Evolutionary conservation across 2,329 filamentous ascomycete genomes (phyloP).

Genomic region (Arthrobotrys iridis): DNA sequence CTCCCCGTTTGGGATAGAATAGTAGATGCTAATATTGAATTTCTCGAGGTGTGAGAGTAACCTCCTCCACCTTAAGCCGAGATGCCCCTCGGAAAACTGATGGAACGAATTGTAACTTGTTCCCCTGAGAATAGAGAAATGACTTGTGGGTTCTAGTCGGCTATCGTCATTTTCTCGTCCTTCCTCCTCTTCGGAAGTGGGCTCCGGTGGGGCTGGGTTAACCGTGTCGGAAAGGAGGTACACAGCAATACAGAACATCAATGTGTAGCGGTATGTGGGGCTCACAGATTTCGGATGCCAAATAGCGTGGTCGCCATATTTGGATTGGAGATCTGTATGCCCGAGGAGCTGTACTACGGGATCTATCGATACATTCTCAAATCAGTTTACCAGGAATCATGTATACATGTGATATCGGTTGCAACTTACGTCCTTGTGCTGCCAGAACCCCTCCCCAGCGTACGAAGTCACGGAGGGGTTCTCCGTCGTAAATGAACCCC

Average conservation of each 20-base stretch:
- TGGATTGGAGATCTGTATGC: conserved; percentile 4
- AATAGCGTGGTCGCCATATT: neutral
- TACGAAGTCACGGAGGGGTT: conserved; percentile 3
- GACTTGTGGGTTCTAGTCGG: neutral
- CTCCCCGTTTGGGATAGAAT: neutral
- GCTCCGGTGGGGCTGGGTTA: neutral
- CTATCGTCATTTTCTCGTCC: neutral
- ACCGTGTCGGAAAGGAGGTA: neutral
- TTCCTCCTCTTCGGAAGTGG: neutral
- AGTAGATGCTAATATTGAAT: neutral
- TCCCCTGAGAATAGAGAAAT: neutral
- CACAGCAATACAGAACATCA: conserved; percentile 25
- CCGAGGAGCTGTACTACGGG: conserved; percentile 21
- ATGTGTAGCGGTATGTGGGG: conserved; percentile 8
- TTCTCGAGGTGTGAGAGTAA: neutral
- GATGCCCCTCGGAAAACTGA: neutral
- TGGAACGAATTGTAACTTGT: neutral
- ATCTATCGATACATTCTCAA: neutral
- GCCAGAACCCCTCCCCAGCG: conserved; percentile 20
- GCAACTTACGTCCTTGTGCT: conserved; percentile 26
- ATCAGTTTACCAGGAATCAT: neutral
- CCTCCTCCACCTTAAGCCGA: neutral
- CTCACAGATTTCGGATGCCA: neutral
- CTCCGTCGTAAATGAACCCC: neutral
- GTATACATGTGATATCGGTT: neutral